Evolutionary conservation across 108 stramenopile genomes (phyloP).

Genomic region (Thalassiosira profunda): DNA sequence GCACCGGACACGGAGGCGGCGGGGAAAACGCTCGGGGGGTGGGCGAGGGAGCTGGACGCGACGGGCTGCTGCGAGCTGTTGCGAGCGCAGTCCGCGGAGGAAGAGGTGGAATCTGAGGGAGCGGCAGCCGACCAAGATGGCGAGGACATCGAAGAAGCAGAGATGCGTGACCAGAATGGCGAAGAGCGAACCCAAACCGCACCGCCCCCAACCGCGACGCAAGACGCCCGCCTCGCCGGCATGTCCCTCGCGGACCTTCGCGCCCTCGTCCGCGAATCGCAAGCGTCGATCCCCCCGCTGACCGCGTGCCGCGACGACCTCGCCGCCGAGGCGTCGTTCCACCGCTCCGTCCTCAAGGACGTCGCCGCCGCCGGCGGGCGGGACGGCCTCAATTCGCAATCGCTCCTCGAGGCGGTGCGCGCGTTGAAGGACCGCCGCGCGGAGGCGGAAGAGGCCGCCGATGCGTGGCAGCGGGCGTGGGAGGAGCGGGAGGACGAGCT

Average conservation of each 20-base stretch:
- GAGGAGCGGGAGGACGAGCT: slow-evolving; percentile 71
- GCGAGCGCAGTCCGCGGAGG: background rate
- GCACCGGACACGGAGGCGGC: slow-evolving; percentile 49
- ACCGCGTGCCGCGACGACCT: slow-evolving; percentile 77
- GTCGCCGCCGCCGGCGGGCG: slow-evolving; percentile 19
- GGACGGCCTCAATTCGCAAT: slow-evolving; percentile 57
- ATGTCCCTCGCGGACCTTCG: slow-evolving; percentile 22
- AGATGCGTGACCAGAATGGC: background rate
- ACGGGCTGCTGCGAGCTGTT: slow-evolving; percentile 63
- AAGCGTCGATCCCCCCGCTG: slow-evolving; percentile 42
- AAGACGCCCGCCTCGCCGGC: slow-evolving; percentile 27
- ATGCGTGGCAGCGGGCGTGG: slow-evolving; percentile 45
- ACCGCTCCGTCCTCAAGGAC: slow-evolving; percentile 62
- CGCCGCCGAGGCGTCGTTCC: slow-evolving; percentile 76
- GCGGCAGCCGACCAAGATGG: background rate
- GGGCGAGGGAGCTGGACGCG: slow-evolving; percentile 80
- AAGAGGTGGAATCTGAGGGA: background rate
- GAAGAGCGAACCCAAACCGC: background rate
- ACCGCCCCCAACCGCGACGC: background rate
- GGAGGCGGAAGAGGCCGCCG: slow-evolving; percentile 39
- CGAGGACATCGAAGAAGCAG: slow-evolving; percentile 1
- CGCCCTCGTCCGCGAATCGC: slow-evolving; percentile 26
- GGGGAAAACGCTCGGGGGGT: slow-evolving; percentile 68
- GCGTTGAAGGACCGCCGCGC: slow-evolving; percentile 57
- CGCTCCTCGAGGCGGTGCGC: slow-evolving; percentile 76